Evolutionary conservation across 1,284 basidiomycete species (phyloP).

Genomic region (Anthracocystis setariae): DNA sequence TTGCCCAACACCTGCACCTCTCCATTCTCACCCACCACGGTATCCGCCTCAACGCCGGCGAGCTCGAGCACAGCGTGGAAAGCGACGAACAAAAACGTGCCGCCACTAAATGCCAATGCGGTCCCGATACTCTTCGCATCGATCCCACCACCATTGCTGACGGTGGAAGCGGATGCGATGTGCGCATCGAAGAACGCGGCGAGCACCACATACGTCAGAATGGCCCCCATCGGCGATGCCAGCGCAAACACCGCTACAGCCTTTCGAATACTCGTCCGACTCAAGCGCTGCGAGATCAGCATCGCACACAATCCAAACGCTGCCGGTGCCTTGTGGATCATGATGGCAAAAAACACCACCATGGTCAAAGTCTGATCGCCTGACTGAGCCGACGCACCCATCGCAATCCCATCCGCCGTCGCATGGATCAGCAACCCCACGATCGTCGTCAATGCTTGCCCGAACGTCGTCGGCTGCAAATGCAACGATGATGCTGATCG

Average conservation of each 20-base stretch:
- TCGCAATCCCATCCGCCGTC: slow-evolving; percentile 63
- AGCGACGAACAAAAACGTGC: slow-evolving; percentile 93
- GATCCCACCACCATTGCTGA: slow-evolving; percentile 20
- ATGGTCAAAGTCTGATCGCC: slow-evolving; percentile 55
- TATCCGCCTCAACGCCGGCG: slow-evolving; percentile 44
- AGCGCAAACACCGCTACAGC: slow-evolving; percentile 56
- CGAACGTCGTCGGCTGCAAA: slow-evolving; percentile 13
- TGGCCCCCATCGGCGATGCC: slow-evolving; percentile 56
- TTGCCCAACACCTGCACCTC: slow-evolving; percentile 41
- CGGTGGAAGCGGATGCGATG: background rate
- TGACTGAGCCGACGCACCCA: slow-evolving; percentile 60
- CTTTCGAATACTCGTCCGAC: slow-evolving; percentile 46
- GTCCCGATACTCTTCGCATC: slow-evolving; percentile 72
- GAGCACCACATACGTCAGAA: slow-evolving; percentile 39
- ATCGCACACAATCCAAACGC: slow-evolving; percentile 64
- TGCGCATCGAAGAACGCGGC: slow-evolving; percentile 23
- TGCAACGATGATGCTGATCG: slow-evolving; percentile 14
- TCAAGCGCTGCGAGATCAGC: slow-evolving; percentile 56
- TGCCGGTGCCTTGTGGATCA: slow-evolving; percentile 67
- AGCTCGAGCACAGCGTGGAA: slow-evolving; percentile 71
- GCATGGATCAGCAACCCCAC: slow-evolving; percentile 64
- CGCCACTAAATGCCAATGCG: slow-evolving; percentile 84
- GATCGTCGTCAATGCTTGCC: slow-evolving; percentile 52
- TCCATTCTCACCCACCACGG: slow-evolving; percentile 3
- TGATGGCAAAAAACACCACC: slow-evolving; percentile 63